Percentiles rank a stretch among this genome's conserved stretches.
Evolutionary conservation across 2,329 filamentous ascomycete genomes (phyloP).

Genomic region (Ophiosphaerella narmari): DNA sequence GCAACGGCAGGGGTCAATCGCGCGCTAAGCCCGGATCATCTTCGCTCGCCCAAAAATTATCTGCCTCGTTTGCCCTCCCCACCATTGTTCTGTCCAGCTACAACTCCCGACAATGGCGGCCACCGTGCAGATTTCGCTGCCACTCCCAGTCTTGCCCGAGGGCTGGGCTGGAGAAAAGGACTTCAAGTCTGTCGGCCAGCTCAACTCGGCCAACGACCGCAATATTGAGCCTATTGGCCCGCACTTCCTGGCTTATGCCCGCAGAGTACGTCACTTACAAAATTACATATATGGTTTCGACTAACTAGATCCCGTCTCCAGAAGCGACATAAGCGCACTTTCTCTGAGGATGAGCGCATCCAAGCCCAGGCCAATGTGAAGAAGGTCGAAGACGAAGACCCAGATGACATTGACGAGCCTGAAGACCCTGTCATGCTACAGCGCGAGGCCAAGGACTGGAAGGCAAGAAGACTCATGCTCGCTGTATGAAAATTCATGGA

Average conservation of each 20-base stretch:
- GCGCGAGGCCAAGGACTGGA: conserved; percentile 98
- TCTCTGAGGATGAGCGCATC: conserved; percentile 97
- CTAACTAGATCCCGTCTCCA: conserved; percentile 37
- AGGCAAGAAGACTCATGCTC: conserved; percentile 63
- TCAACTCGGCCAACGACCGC: conserved; percentile 79
- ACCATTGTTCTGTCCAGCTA: conserved; percentile 12
- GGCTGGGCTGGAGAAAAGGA: conserved; percentile 89
- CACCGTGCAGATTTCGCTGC: conserved; percentile 64
- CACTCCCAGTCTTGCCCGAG: conserved; percentile 75
- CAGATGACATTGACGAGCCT: conserved; percentile 87
- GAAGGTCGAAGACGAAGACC: conserved; percentile 91
- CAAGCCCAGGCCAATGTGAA: conserved; percentile 93
- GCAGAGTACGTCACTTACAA: conserved; percentile 65
- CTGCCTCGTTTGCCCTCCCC: conserved; percentile 11
- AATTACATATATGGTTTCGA: neutral
- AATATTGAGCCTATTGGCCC: conserved; percentile 95
- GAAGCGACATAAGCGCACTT: conserved; percentile 92
- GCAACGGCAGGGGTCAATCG: conserved; percentile 1
- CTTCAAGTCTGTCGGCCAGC: conserved; percentile 80
- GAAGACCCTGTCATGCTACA: conserved; percentile 92
- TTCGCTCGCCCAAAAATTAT: conserved; percentile 13
- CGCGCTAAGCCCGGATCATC: conserved; percentile 1
- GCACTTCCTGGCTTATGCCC: conserved; percentile 96
- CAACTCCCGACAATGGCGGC: conserved; percentile 65
- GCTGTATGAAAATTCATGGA: neutral